These are phyloP conservation scores for Saccharomyces cerevisiae DNA, from an alignment of 805 yeast genomes.

Conservation along the genomic window DNA sequence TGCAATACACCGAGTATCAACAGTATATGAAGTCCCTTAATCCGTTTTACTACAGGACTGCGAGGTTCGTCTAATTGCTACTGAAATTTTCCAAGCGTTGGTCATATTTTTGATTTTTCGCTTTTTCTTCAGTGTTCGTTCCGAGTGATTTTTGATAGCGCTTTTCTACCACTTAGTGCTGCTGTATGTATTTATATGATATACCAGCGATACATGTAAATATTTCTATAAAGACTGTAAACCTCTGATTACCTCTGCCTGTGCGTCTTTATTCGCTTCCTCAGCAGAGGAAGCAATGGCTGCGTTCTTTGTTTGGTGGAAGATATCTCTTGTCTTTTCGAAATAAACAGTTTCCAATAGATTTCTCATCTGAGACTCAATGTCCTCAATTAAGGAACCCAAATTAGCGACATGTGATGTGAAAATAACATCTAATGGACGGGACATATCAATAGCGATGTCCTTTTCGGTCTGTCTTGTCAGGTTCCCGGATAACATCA, in stretches of 20 bases:
- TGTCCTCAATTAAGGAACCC: constrained; percentile 79
- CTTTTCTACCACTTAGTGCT: background rate
- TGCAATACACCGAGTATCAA: background rate
- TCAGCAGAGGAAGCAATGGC: constrained; percentile 11
- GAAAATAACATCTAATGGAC: background rate
- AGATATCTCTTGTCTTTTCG: constrained; percentile 85
- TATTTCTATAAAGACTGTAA: constrained; percentile 23
- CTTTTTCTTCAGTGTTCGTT: background rate
- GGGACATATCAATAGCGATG: constrained; percentile 31
- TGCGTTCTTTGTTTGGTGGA: constrained; percentile 54
- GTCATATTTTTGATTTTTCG: background rate
- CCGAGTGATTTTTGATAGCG: background rate
- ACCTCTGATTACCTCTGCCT: constrained; percentile 32
- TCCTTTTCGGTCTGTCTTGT: constrained; percentile 72
- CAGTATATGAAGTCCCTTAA: background rate
- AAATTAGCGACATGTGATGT: constrained; percentile 77
- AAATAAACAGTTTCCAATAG: constrained; percentile 88
- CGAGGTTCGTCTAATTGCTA: background rate
- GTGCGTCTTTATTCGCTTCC: constrained; percentile 23
- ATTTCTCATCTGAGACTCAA: constrained; percentile 80
- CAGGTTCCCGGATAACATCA: constrained; percentile 68
- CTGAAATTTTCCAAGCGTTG: background rate
- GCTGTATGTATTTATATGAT: background rate
- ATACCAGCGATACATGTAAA: background rate
- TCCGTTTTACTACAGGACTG: background rate